phyloP scores from a whole-genome alignment of 352 stramenopile species.

The Phytophthora litchii region DNA sequence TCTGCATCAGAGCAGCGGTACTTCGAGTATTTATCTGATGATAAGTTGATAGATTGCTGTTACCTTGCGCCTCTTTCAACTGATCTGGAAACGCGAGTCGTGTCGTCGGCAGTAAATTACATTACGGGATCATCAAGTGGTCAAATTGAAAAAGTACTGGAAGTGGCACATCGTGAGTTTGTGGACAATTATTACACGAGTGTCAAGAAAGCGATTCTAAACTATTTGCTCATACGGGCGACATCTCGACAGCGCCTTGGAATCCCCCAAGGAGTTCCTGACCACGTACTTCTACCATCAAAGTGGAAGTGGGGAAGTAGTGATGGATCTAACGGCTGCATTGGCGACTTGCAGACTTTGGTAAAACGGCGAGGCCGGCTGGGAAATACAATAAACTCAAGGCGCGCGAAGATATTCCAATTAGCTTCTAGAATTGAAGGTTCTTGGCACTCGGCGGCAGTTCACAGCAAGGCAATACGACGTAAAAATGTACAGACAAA shows the following conservation, averaged over 20 bases:
- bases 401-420: background rate
- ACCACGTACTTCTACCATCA: conserved; percentile 43
- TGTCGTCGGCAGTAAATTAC: conserved; percentile 63
- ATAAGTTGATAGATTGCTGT: conserved; percentile 42
- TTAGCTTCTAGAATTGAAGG: background rate
- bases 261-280: conserved; percentile 55
- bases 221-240: conserved; percentile 66
- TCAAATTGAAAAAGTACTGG: conserved; percentile 51
- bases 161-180: conserved; percentile 50
- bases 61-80: conserved; percentile 47
- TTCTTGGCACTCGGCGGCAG: background rate
- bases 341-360: conserved; percentile 57
- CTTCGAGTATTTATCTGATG: conserved; percentile 56
- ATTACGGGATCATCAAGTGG: conserved; percentile 34
- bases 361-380: conserved; percentile 4
- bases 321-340: conserved; percentile 51
- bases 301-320: conserved; percentile 79
- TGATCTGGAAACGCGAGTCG: conserved; percentile 46
- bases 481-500: conserved; percentile 51
- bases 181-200: conserved; percentile 66
- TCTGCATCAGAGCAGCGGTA: conserved; percentile 53
- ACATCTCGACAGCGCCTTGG: conserved; percentile 49
- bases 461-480: conserved; percentile 28
- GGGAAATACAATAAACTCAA: background rate
- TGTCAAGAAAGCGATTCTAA: conserved; percentile 76